A percentile compares a stretch with the other conserved stretches of the same genome.
These are phyloP conservation scores for Trichophyton equinum DNA, from an alignment of 2,329 filamentous ascomycete species.

Conservation along the genomic window DNA sequence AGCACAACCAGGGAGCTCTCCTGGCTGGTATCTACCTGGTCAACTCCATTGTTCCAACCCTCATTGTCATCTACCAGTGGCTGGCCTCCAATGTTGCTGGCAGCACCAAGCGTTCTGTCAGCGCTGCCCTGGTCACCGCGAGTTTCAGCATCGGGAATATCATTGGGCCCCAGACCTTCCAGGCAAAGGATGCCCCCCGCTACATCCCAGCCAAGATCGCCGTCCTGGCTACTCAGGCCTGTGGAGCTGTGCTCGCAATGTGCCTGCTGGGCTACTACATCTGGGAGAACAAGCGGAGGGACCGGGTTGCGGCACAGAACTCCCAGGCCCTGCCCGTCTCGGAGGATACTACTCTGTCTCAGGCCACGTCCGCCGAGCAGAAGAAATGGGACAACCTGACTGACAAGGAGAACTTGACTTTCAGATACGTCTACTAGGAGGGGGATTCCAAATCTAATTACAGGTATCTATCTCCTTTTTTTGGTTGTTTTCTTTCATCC, in stretches of 20 bases:
- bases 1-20: constrained; percentile 29
- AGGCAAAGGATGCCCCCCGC: constrained; percentile 27
- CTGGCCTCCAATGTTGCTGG: constrained; percentile 37
- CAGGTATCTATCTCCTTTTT: not conserved
- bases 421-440: constrained; percentile 44
- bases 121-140: constrained; percentile 34
- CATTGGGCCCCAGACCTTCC: constrained; percentile 35
- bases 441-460: not conserved
- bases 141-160: constrained; percentile 35
- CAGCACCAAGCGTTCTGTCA: constrained; percentile 38
- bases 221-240: constrained; percentile 6
- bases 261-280: constrained; percentile 19
- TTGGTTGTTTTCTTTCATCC: not conserved
- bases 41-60: constrained; percentile 21
- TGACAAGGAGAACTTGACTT: constrained; percentile 33
- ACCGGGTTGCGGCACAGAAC: constrained; percentile 14
- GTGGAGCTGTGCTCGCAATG: constrained; percentile 13
- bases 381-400: constrained; percentile 24
- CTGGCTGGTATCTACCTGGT: constrained; percentile 28
- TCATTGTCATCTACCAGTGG: constrained; percentile 26
- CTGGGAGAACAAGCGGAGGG: constrained; percentile 23
- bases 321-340: constrained; percentile 5
- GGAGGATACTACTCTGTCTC: not conserved
- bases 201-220: constrained; percentile 9
- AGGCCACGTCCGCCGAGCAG: constrained; percentile 13